Evolutionary conservation across 1,139 yeast genomes (phyloP).

Genomic region (Pichia sp.): DNA sequence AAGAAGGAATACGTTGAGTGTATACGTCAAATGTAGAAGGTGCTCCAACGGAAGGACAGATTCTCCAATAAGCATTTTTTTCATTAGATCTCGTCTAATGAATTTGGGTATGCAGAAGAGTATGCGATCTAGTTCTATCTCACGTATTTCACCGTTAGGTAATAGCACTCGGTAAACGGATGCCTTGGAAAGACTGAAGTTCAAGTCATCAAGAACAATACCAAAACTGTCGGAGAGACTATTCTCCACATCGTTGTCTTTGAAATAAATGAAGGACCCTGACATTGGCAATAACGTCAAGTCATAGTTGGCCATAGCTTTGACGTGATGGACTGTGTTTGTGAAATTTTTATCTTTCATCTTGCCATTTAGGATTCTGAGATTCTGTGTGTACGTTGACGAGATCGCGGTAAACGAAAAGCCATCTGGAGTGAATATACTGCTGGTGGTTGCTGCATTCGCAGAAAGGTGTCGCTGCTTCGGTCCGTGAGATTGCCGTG

Average conservation of each 20-base stretch:
- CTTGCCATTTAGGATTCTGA: background rate
- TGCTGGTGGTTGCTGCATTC: background rate
- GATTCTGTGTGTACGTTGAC: slow-evolving; percentile 3
- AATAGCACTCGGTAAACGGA: slow-evolving; percentile 15
- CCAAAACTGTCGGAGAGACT: slow-evolving; percentile 13
- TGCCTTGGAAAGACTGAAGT: slow-evolving; percentile 13
- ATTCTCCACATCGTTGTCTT: background rate
- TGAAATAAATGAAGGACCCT: slow-evolving; percentile 22
- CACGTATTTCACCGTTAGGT: slow-evolving; percentile 18
- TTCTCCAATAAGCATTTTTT: slow-evolving; percentile 1
- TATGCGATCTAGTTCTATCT: slow-evolving; percentile 17
- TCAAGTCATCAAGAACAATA: slow-evolving; percentile 17
- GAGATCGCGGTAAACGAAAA: slow-evolving; percentile 6
- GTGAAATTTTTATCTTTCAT: slow-evolving; percentile 1
- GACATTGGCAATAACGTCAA: slow-evolving; percentile 7
- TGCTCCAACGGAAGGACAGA: background rate
- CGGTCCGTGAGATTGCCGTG: background rate
- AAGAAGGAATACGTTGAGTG: slow-evolving; percentile 17
- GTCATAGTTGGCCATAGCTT: background rate
- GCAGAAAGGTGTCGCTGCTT: background rate
- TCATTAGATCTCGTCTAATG: slow-evolving; percentile 10
- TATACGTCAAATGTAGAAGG: slow-evolving; percentile 9
- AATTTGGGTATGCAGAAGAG: slow-evolving; percentile 21
- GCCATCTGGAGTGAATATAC: slow-evolving; percentile 8
- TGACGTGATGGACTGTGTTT: slow-evolving; percentile 7